Percentiles rank a stretch among this genome's conserved stretches.
Evolutionary conservation across 2,329 filamentous ascomycete species (phyloP).

Genomic region (Verticillium longisporum): DNA sequence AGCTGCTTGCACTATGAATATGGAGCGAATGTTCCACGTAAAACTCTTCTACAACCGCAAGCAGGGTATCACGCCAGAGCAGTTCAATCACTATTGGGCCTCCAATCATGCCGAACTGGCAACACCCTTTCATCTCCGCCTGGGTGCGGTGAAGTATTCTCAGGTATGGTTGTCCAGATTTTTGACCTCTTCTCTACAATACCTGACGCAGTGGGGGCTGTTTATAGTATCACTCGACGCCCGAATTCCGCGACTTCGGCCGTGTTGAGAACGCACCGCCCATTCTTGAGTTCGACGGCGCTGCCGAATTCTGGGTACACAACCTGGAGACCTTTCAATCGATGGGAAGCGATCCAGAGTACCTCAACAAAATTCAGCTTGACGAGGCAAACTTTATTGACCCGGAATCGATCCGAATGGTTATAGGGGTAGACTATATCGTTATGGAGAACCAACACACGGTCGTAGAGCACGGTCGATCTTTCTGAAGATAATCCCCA

Average conservation of each 20-base stretch:
- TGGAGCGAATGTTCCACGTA: conserved; percentile 10
- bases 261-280: conserved; percentile 4
- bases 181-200: too few species aligned
- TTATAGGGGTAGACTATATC: conserved; percentile 4
- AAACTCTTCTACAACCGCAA: conserved; percentile 8
- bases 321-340: conserved; percentile 9
- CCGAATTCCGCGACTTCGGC: conserved; percentile 1
- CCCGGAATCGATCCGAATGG: background rate
- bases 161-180: background rate
- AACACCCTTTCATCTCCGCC: conserved; percentile 4
- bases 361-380: background rate
- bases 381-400: background rate
- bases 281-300: conserved; percentile 12
- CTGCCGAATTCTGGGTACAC: conserved; percentile 11
- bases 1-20: conserved; percentile 11
- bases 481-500: background rate
- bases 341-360: conserved; percentile 9
- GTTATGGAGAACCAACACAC: conserved; percentile 4
- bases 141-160: conserved; percentile 3
- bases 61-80: conserved; percentile 4
- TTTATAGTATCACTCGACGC: conserved; percentile 3
- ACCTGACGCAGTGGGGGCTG: background rate
- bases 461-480: conserved; percentile 3
- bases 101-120: conserved; percentile 2
- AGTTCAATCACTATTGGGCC: conserved; percentile 7